Base-by-base conservation (phyloP, 2,329 filamentous ascomycete species). In the Ceratocystis colombiana region DNA sequence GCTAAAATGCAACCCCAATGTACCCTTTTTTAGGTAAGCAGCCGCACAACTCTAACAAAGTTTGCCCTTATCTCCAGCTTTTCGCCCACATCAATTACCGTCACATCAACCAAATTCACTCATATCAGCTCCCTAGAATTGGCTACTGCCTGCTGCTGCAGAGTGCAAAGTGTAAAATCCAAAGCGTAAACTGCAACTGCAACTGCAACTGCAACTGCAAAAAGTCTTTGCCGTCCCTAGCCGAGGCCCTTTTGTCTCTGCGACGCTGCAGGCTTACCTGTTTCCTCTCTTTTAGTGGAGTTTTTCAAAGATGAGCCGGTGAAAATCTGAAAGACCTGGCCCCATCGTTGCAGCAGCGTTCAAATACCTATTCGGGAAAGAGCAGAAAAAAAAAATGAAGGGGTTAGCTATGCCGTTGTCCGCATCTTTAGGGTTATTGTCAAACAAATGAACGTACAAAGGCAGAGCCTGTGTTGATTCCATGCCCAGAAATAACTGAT, bases 401-500 rank as follows among this genome's bases (percentile, higher is more conserved):
- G 25, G 25, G 53, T 59, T 59, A 59, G 53, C 17, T 5, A 59
- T 5, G 33, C n/a, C 12, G 12, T 10, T 7, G 8, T n/a, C 6
- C 5, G 3, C 1, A n/a, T 37, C 8, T 20, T 59, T 59, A 33
- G 53, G 53, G 53, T 33, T 59, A 53, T 15, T 5, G 12, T 22
- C 45, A 48, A 20, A 48, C 6, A 17, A 6, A 48, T 20, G 2
- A 28, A 59, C 53, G 28, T 30, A 59, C 53, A 59, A 12, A 15
- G 53, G 28, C 53, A 59, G 28, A 12, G 53, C 53, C 15, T 25
- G 53, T 44, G 64, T 50, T 15, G 57, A 25, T 30, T 61, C 33
- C 6, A 65, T 45, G 30, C 44, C 37, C 20, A 59, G 30, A 65
- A 65, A 65, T 17, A 65, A 61, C 50, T 65, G 50, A 12, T 65